Conservation (phyloP, 352 stramenopile genomes). For the Pythium oligandrum region DNA sequence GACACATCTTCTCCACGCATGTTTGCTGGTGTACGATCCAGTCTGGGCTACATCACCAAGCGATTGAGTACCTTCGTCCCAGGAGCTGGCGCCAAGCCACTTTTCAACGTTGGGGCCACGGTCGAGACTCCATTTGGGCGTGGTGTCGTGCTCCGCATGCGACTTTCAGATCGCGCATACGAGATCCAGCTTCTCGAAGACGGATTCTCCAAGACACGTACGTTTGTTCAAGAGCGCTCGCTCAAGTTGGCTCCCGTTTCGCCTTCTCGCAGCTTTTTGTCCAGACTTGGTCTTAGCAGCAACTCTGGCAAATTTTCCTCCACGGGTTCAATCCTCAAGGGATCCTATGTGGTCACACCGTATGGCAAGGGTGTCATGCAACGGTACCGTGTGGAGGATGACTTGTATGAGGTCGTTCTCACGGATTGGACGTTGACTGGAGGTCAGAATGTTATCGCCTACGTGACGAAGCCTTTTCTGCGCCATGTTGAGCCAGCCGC, state of each 20-base stretch:
- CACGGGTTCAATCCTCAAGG: slow-evolving; percentile 16
- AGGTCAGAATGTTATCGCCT: slow-evolving; percentile 39
- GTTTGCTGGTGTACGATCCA: slow-evolving; percentile 65
- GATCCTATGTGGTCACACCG: slow-evolving; percentile 41
- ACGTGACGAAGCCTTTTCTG: slow-evolving; percentile 43
- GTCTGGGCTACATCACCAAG: slow-evolving; percentile 77
- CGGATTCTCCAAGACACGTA: slow-evolving; percentile 26
- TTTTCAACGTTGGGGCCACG: slow-evolving; percentile 44
- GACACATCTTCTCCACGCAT: slow-evolving; percentile 53
- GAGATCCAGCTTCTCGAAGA: slow-evolving; percentile 54
- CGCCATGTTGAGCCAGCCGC: slow-evolving; percentile 19
- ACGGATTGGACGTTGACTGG: slow-evolving; percentile 42
- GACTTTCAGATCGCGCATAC: slow-evolving; percentile 56
- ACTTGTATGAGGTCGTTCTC: slow-evolving; percentile 46
- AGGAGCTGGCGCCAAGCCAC: slow-evolving; percentile 30
- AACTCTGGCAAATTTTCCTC: slow-evolving; percentile 8
- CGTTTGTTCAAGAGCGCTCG: slow-evolving; percentile 54
- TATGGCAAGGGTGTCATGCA: slow-evolving; percentile 59
- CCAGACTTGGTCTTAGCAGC: slow-evolving; percentile 26
- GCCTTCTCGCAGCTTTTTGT: slow-evolving; percentile 65
- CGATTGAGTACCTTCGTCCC: slow-evolving; percentile 73
- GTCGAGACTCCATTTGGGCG: slow-evolving; percentile 78
- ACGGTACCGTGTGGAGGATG: slow-evolving; percentile 34
- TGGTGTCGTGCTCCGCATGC: slow-evolving; percentile 63
- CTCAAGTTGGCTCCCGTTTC: slow-evolving; percentile 47